phyloP scores from a whole-genome alignment of 495 filamentous ascomycete species.

The Penicillium dipodomyicola region DNA sequence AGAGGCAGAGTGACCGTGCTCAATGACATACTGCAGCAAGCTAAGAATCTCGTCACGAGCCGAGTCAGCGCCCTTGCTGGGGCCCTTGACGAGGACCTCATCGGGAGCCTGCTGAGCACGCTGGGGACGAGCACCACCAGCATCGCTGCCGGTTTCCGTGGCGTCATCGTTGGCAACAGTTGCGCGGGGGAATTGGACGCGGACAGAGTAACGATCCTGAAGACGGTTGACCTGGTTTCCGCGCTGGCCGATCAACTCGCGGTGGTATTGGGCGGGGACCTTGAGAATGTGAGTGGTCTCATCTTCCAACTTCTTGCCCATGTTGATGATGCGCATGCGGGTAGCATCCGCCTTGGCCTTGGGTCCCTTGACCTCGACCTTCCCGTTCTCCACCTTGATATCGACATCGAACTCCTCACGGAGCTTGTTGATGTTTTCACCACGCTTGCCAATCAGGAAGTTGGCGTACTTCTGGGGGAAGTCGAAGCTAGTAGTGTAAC shows the following conservation, averaged over 20 bases:
- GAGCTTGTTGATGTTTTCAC: slow-evolving; percentile 92
- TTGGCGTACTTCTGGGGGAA: slow-evolving; percentile 94
- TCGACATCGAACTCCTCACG: slow-evolving; percentile 97
- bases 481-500: slow-evolving; percentile 78
- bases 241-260: slow-evolving; percentile 66
- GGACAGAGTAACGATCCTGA: slow-evolving; percentile 84
- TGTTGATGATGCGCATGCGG: slow-evolving; percentile 67
- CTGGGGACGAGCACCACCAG: slow-evolving; percentile 55
- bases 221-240: slow-evolving; percentile 64
- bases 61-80: slow-evolving; percentile 84
- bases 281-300: slow-evolving; percentile 83
- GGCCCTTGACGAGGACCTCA: slow-evolving; percentile 87
- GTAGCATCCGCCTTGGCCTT: slow-evolving; percentile 79
- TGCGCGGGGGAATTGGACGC: slow-evolving; percentile 87
- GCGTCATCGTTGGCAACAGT: slow-evolving; percentile 58
- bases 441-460: slow-evolving; percentile 85
- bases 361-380: slow-evolving; percentile 69
- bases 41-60: slow-evolving; percentile 86
- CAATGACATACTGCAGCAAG: slow-evolving; percentile 79
- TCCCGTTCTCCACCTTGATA: slow-evolving; percentile 78
- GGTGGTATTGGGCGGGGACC: slow-evolving; percentile 83
- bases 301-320: slow-evolving; percentile 79
- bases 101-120: slow-evolving; percentile 74
- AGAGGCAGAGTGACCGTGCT: slow-evolving; percentile 73
- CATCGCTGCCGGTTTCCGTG: slow-evolving; percentile 68